These are phyloP conservation scores for Plasmopara halstedii DNA, from an alignment of 352 stramenopile genomes.

Conservation along the genomic window DNA sequence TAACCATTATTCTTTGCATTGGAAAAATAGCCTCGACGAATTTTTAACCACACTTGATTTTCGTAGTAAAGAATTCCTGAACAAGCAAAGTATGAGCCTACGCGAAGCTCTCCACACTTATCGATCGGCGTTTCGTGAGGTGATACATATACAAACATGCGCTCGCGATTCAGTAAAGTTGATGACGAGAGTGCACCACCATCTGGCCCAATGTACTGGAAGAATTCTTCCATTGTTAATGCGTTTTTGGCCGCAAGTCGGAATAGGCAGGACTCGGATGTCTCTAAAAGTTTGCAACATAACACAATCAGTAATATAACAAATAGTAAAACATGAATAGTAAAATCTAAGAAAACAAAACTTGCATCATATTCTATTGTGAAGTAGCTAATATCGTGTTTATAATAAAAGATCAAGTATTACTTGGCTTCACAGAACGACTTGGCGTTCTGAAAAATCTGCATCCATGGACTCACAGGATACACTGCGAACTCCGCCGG, in stretches of 20 bases:
- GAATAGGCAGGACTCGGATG: conserved; percentile 1
- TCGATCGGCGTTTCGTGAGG: conserved; percentile 54
- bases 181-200: conserved; percentile 11
- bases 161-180: conserved; percentile 32
- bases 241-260: no score
- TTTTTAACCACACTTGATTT: conserved; percentile 68
- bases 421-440: conserved; percentile 84
- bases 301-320: no score
- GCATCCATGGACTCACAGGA: conserved; percentile 91
- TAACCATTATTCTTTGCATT: conserved; percentile 65
- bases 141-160: conserved; percentile 53
- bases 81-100: conserved; percentile 64
- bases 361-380: no score
- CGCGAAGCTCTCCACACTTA: conserved; percentile 45
- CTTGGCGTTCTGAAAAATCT: conserved; percentile 98
- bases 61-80: conserved; percentile 43
- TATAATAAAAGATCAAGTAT: neutral
- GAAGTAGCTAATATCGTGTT: neutral
- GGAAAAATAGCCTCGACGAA: conserved; percentile 67
- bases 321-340: no score
- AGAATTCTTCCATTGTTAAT: conserved; percentile 68
- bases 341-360: no score
- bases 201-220: conserved; percentile 51
- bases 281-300: conserved; percentile 3
- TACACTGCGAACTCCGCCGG: conserved; percentile 76